Base-by-base conservation (phyloP, 495 filamentous ascomycete species). In the Cercophora samala region DNA sequence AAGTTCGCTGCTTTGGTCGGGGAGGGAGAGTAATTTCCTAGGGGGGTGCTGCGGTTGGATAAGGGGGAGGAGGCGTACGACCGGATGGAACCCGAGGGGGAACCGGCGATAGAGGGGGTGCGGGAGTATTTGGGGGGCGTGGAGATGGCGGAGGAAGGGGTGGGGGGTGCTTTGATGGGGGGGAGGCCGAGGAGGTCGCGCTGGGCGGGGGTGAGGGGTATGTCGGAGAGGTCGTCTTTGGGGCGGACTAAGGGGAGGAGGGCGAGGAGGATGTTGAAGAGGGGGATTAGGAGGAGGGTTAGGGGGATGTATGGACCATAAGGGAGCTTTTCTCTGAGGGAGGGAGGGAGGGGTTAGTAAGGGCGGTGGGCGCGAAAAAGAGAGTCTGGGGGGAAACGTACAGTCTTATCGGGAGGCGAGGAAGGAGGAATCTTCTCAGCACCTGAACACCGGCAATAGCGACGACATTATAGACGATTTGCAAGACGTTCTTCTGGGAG, bases 61-160 rank as follows among this genome's bases (percentile, higher is more conserved):
- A 80, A 69, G 8, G 84, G 81, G n/a, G 84, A 85, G 24, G 86
- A 83, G 1, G 87, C 86, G 69, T 83, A 83, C 73, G 77, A 81
- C 58, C 72, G 77, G 59, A 77, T 81, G 69, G 79, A 84, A 17
- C 37, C 37, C 42, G 83, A 82, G 6, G 82, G 77, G 3, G 83
- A 84, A 5, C 81, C 80, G 21, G 81, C 82, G 26, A 83, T 75
- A 1, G 85, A 83, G 5, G 90, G 86, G 17, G 91, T 93, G 63
- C 92, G 83, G 8, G 88, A 84, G 80, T 97, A 98, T 63, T 91
- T 87, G 3, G 95, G 95, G 1, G 95, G 95, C 0, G 94, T 97
- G 71, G 89, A 85, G 76, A 89, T 94, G 15, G 85, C 83, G 6
- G 83, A 80, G 58, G 80, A 80, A 0, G 91, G 88, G 0, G 91